A percentile compares a stretch with the other conserved stretches of the same genome.
These are phyloP conservation scores for Mycena maculata DNA, from an alignment of 768 basidiomycete species.

Conservation along the genomic window DNA sequence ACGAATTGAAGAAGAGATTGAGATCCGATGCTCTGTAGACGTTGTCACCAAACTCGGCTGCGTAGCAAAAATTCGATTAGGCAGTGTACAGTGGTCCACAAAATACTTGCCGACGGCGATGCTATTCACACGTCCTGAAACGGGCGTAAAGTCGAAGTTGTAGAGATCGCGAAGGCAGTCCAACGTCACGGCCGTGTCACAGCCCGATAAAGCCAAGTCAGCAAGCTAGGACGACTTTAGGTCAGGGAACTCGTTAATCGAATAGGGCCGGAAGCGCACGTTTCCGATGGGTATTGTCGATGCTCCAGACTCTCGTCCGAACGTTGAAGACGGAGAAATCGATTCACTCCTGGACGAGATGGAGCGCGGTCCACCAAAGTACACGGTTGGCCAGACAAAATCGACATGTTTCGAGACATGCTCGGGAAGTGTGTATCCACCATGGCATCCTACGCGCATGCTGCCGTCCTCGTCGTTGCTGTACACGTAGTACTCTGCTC, in stretches of 20 bases:
- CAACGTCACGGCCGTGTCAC: slow-evolving; percentile 19
- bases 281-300: slow-evolving; percentile 21
- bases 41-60: slow-evolving; percentile 22
- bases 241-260: not conserved
- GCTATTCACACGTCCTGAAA: slow-evolving; percentile 20
- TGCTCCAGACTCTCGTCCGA: slow-evolving; percentile 26
- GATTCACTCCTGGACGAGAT: slow-evolving; percentile 11
- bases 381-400: slow-evolving; percentile 24
- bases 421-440: slow-evolving; percentile 24
- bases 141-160: slow-evolving; percentile 27
- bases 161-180: slow-evolving; percentile 27
- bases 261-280: slow-evolving; percentile 1
- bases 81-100: not conserved
- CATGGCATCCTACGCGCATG: slow-evolving; percentile 20
- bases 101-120: slow-evolving; percentile 16
- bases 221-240: slow-evolving; percentile 3
- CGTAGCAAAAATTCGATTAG: not conserved
- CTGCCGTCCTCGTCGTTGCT: slow-evolving; percentile 18
- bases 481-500: slow-evolving; percentile 26
- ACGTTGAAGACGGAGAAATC: not conserved
- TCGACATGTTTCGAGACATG: slow-evolving; percentile 26
- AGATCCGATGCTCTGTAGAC: slow-evolving; percentile 23
- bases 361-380: slow-evolving; percentile 15
- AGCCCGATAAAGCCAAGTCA: slow-evolving; percentile 10
- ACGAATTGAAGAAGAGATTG: slow-evolving; percentile 23